Base-by-base conservation (phyloP, 1,139 yeast species). In the Scheffersomyces segobiensis region DNA sequence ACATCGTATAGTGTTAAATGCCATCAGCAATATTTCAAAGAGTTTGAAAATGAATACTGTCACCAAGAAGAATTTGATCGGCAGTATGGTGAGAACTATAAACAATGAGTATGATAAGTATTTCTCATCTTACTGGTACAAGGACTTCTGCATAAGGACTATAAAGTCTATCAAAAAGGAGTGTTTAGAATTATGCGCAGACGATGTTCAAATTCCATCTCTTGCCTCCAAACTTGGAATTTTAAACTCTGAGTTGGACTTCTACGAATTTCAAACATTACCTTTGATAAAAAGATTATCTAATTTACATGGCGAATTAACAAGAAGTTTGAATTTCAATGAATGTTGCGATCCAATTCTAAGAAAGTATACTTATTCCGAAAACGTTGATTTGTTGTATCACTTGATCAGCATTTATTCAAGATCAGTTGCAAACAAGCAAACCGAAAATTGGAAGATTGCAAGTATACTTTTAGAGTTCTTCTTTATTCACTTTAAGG, bases 211-310 rank as follows among this genome's bases (percentile, higher is more conserved):
- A 8, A 66, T 72, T 52, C 62, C 63, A 32, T 63, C 65, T 12
- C 62, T 76, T 52, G 68, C 72, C n/a, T 67, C 68, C 18, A 76
- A 73, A 56, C 62, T 77, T 49, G 79, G 78, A 1, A 72, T 77
- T 47, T 67, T 67, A 50, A 73, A 71, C 17, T 59, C 65, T 6
- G 73, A 73, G 22, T 57, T 71, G 8, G 70, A 71, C 49, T 68
- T 65, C 46, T 66, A 69, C 52, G 68, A 70, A 51, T 65, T 64
- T 22, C 59, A 62, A 5, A 56, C 62, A 26, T 61, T 67, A 50
- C 67, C 77, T 1, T 57, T 70, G 42, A 57, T 65, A 10, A 71
- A 71, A 14, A 69, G 71, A 57, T 59, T 80, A 6, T 56, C 64
- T 0, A 65, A 68, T 39, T 65, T 78, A 17, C 76, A 78, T 57